These are phyloP conservation scores for Pseudonitzschia delicatissima DNA, from an alignment of 108 stramenopile genomes.

Conservation along the genomic window DNA sequence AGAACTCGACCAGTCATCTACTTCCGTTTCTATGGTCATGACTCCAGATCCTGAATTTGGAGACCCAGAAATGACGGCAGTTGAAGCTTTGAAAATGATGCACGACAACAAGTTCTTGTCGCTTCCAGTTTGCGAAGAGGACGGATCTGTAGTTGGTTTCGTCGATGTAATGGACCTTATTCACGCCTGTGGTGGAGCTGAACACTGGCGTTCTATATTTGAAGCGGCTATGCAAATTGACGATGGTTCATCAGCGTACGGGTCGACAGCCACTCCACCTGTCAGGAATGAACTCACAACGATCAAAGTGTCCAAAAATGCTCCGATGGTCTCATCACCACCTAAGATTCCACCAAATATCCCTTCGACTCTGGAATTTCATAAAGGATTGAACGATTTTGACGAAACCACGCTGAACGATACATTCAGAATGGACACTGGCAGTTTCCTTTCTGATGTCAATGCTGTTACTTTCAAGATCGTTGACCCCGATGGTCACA, in stretches of 20 bases:
- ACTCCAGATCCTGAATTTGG: slow-evolving; percentile 93
- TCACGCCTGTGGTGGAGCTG: slow-evolving; percentile 67
- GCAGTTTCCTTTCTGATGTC: slow-evolving; percentile 26
- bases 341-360: slow-evolving; percentile 57
- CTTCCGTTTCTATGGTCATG: slow-evolving; percentile 82
- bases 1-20: slow-evolving; percentile 69
- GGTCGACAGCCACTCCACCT: neutral
- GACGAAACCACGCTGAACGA: slow-evolving; percentile 39
- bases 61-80: slow-evolving; percentile 80
- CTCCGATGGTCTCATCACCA: slow-evolving; percentile 24
- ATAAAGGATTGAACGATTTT: slow-evolving; percentile 41
- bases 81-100: slow-evolving; percentile 94
- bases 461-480: slow-evolving; percentile 64
- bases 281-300: slow-evolving; percentile 3
- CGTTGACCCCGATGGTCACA: slow-evolving; percentile 68
- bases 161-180: slow-evolving; percentile 97
- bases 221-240: slow-evolving; percentile 67
- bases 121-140: slow-evolving; percentile 83
- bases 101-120: slow-evolving; percentile 93
- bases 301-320: slow-evolving; percentile 35
- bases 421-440: slow-evolving; percentile 16
- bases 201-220: slow-evolving; percentile 84
- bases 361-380: slow-evolving; percentile 73
- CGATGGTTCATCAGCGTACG: slow-evolving; percentile 31
- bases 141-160: slow-evolving; percentile 87